Conservation (phyloP, 257 asterid genomes). For the Salvia rosmarinus region DNA sequence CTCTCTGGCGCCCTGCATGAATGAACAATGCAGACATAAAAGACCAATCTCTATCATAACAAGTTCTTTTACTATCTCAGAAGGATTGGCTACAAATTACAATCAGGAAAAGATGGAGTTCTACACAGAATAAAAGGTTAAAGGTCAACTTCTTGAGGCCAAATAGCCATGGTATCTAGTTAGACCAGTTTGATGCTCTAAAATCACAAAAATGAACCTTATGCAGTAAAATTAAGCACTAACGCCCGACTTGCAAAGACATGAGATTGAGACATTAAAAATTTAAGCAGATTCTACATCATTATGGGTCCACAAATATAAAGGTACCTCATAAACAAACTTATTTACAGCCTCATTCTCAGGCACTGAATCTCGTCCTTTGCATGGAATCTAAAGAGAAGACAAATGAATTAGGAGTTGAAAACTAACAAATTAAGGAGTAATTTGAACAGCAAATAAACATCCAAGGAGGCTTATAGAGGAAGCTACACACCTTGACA, state of each 20-base stretch:
- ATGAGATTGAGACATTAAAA: constrained; percentile 6
- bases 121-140: background rate
- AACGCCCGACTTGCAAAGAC: constrained; percentile 23
- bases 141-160: background rate
- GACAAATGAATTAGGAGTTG: constrained; percentile 36
- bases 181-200: background rate
- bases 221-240: background rate
- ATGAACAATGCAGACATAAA: background rate
- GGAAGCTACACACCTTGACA: constrained; percentile 69
- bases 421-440: constrained; percentile 24
- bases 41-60: background rate
- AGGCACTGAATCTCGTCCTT: constrained; percentile 98
- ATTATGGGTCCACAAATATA: constrained; percentile 14
- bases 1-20: background rate
- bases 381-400: constrained; percentile 79
- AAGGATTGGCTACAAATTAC: constrained; percentile 2
- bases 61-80: background rate
- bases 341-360: constrained; percentile 84
- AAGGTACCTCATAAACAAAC: constrained; percentile 82
- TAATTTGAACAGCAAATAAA: constrained; percentile 10
- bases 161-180: constrained; percentile 4
- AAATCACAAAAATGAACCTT: constrained; percentile 8
- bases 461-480: constrained; percentile 28
- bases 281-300: constrained; percentile 5
- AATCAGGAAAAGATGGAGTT: background rate